Conservation (phyloP, 2,329 filamentous ascomycete species). For the Pseudopyrenochaeta lycopersici region DNA sequence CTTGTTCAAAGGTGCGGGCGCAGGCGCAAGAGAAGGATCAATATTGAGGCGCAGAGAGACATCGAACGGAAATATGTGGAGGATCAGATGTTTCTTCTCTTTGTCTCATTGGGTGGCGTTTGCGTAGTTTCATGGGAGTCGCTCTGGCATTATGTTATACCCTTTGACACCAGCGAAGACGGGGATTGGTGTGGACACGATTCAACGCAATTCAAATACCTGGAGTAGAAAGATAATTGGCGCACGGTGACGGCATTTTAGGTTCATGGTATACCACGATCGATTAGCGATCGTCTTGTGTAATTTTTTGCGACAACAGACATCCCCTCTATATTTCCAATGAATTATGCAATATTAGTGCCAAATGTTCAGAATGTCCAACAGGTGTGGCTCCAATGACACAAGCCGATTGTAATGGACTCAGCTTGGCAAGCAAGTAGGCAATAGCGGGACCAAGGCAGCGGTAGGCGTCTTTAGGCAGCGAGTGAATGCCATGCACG, state of each 20-base stretch:
- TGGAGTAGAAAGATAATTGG: background rate
- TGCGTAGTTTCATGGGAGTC: constrained; percentile 8
- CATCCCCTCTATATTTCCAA: background rate
- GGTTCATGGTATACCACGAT: background rate
- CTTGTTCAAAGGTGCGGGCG: constrained; percentile 26
- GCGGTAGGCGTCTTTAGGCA: background rate
- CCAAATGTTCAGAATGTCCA: no score
- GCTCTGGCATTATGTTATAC: constrained; percentile 13
- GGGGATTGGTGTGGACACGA: constrained; percentile 9
- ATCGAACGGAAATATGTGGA: background rate
- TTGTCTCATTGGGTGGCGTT: constrained; percentile 30
- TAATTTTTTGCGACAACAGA: background rate
- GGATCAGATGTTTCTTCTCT: constrained; percentile 2
- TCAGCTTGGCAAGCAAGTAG: no score
- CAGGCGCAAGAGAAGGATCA: constrained; percentile 1
- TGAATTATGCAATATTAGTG: no score
- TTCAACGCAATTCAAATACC: background rate
- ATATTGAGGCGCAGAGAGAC: background rate
- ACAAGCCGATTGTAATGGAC: no score
- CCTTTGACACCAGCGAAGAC: constrained; percentile 6
- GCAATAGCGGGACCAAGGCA: background rate
- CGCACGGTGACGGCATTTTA: background rate
- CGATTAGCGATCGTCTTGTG: background rate
- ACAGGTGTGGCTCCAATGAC: no score
- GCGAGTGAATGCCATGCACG: constrained; percentile 22